Evolutionary conservation across 2,329 filamentous ascomycete genomes (phyloP).

Genomic region (Aulographum hederae): DNA sequence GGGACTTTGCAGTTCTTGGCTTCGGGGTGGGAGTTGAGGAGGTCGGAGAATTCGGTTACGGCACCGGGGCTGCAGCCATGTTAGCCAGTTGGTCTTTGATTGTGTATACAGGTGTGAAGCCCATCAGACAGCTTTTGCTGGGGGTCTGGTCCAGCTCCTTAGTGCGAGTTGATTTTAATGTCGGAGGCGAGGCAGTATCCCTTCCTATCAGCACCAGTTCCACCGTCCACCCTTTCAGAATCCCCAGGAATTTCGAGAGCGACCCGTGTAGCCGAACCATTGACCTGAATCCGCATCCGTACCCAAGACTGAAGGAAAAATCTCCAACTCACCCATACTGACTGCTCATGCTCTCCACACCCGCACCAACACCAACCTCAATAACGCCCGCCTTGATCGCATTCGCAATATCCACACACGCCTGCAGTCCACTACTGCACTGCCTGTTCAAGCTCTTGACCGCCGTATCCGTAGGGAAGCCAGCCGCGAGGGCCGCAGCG

Average conservation of each 20-base stretch:
- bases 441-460: constrained; percentile 83
- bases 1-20: constrained; percentile 93
- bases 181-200: too few relatives aligned
- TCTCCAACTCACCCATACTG: constrained; percentile 58
- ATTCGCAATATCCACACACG: constrained; percentile 86
- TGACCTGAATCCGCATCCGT: too few relatives aligned
- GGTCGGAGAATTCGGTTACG: constrained; percentile 82
- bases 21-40: constrained; percentile 63
- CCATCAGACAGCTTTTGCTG: too few relatives aligned
- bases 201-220: too few relatives aligned
- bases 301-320: background rate
- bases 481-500: constrained; percentile 74
- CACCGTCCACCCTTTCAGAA: too few relatives aligned
- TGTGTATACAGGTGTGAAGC: too few relatives aligned
- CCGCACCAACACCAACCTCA: constrained; percentile 81
- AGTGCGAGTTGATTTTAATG: too few relatives aligned
- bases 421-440: constrained; percentile 84
- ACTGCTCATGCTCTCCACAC: constrained; percentile 88
- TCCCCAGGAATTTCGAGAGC: too few relatives aligned
- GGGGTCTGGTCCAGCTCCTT: too few relatives aligned
- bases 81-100: too few relatives aligned
- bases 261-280: too few relatives aligned
- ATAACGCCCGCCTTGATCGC: constrained; percentile 86
- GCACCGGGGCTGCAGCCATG: constrained; percentile 44
- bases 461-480: constrained; percentile 72